Evolutionary conservation across 164 flowering plant genomes (phyloP).

Genomic region (Protea cynaroides): DNA sequence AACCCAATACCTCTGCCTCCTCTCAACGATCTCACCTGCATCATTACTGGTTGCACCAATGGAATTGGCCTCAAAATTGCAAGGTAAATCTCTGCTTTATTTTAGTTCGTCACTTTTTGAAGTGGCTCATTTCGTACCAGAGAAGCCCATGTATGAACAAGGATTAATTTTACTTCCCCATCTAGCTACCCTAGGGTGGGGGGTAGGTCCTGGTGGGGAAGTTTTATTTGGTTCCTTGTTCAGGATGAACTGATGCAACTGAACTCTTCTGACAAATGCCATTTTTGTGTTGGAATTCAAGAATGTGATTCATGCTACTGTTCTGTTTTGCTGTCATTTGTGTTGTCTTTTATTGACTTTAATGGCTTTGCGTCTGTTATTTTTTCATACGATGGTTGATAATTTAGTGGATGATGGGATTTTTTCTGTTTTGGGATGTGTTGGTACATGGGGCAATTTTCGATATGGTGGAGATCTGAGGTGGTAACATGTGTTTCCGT

Average conservation of each 20-base stretch:
- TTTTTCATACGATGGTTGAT: neutral
- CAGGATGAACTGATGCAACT: neutral
- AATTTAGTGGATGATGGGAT: neutral
- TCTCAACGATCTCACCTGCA: slow-evolving; percentile 37
- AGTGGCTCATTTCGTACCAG: too few species aligned
- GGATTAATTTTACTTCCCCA: too few species aligned
- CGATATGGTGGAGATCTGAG: too few species aligned
- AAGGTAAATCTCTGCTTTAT: slow-evolving; percentile 23
- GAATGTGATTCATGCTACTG: neutral
- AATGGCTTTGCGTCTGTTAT: neutral
- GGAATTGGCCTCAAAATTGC: slow-evolving; percentile 58
- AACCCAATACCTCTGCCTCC: slow-evolving; percentile 51
- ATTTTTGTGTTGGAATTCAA: neutral
- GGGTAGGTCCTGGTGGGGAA: too few species aligned
- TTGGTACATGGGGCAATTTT: neutral
- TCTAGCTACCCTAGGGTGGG: too few species aligned
- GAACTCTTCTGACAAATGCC: neutral
- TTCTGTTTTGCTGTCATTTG: neutral
- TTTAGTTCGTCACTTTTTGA: too few species aligned
- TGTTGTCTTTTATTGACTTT: neutral
- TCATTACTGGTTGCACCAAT: slow-evolving; percentile 54
- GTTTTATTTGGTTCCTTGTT: too few species aligned
- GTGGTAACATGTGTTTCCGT: too few species aligned
- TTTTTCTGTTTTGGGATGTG: neutral
- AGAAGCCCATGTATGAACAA: too few species aligned